phyloP scores from a whole-genome alignment of 306 rosid species.

The Hylodesmum podocarpum region DNA sequence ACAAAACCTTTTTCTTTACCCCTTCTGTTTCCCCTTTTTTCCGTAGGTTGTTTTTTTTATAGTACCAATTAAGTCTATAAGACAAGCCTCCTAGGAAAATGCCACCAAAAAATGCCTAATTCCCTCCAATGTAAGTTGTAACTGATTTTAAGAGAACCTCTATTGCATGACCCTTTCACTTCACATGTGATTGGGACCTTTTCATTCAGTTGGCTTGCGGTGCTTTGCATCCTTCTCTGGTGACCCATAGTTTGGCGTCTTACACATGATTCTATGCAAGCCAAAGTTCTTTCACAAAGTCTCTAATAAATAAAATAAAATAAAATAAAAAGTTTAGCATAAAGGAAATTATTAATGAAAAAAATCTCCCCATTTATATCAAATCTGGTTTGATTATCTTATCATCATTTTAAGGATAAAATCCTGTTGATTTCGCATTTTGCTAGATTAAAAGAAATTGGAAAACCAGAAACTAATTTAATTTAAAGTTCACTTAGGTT shows the following conservation, averaged over 20 bases:
- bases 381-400: not conserved
- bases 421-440: not conserved
- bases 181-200: constrained; percentile 55
- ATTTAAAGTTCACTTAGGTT: constrained; percentile 7
- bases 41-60: constrained; percentile 10
- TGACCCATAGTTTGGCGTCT: constrained; percentile 47
- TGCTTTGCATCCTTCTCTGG: constrained; percentile 43
- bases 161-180: constrained; percentile 54
- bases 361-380: not conserved
- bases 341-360: not conserved
- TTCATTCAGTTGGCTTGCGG: constrained; percentile 53
- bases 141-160: constrained; percentile 55
- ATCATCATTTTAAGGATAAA: not conserved
- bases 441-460: not conserved
- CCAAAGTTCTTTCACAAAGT: constrained; percentile 21
- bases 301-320: not conserved
- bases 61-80: constrained; percentile 25
- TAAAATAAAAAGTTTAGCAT: not conserved
- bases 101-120: constrained; percentile 47
- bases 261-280: constrained; percentile 26
- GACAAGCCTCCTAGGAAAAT: constrained; percentile 20
- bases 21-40: constrained; percentile 4
- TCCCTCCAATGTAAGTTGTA: constrained; percentile 36
- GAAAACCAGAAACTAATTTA: not conserved
- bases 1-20: constrained; percentile 33